These are phyloP conservation scores for Zygoascus flipseniorum DNA, from an alignment of 805 yeast genomes.

Conservation along the genomic window DNA sequence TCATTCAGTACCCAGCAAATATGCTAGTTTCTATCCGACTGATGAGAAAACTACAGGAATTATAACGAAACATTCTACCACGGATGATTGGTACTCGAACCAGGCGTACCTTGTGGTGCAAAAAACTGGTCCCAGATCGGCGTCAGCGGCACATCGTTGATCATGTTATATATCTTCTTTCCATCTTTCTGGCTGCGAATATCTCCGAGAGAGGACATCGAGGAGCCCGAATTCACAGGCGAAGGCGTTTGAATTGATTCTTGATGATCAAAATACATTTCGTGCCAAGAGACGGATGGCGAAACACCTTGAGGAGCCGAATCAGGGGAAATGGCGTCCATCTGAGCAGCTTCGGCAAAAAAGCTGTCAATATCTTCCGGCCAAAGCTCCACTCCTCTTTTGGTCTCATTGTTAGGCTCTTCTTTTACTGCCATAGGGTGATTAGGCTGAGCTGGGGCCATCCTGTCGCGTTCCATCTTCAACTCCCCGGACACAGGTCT, in stretches of 20 bases:
- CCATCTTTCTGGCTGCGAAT: background rate
- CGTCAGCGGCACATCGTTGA: constrained; percentile 26
- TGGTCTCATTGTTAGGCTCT: background rate
- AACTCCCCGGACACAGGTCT: background rate
- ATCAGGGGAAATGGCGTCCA: constrained; percentile 4
- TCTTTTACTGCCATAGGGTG: background rate
- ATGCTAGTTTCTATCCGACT: no score
- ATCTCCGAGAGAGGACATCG: background rate
- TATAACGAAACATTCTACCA: background rate
- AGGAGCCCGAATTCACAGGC: background rate
- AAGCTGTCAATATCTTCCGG: constrained; percentile 20
- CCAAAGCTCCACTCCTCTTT: background rate
- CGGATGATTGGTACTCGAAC: background rate
- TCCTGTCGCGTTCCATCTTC: background rate
- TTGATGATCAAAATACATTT: constrained; percentile 1
- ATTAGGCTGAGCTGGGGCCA: background rate
- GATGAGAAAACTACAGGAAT: no score
- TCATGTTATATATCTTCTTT: constrained; percentile 26
- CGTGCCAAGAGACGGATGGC: constrained; percentile 1
- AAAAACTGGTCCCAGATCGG: constrained; percentile 29
- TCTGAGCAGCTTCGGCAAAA: constrained; percentile 20
- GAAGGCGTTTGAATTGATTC: background rate
- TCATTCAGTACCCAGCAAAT: no score
- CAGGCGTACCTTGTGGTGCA: constrained; percentile 1
- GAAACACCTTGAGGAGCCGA: constrained; percentile 1